phyloP scores from a whole-genome alignment of 441 rosid species.

The Cnidoscolus chayamansa region DNA sequence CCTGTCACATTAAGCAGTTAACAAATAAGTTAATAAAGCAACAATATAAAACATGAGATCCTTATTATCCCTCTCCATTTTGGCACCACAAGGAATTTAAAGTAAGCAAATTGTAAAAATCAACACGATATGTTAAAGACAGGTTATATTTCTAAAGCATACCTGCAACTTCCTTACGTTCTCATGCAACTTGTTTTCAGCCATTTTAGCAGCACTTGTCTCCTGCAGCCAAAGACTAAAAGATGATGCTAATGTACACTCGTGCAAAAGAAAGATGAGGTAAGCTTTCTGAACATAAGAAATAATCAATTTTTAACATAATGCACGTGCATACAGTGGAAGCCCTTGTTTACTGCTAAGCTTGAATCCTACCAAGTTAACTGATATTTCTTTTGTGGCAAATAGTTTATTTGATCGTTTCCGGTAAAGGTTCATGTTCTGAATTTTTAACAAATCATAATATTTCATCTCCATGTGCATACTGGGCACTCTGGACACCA shows the following conservation, averaged over 20 bases:
- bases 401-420: not conserved
- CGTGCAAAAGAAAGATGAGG: not conserved
- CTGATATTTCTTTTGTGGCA: not conserved
- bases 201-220: constrained; percentile 61
- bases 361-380: not conserved
- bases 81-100: not conserved
- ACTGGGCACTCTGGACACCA: not conserved
- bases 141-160: not conserved
- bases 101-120: not conserved
- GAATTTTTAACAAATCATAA: not conserved
- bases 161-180: constrained; percentile 77
- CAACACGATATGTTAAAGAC: not conserved
- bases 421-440: not conserved
- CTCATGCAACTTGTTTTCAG: constrained; percentile 82
- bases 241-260: not conserved
- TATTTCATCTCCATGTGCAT: not conserved
- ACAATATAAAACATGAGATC: too few species aligned
- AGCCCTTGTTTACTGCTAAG: not conserved
- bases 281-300: not conserved
- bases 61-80: too few species aligned
- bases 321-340: not conserved
- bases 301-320: not conserved
- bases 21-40: not conserved
- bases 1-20: constrained; percentile 38
- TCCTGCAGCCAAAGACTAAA: constrained; percentile 47